These are phyloP conservation scores for Babesia sp. DNA, from an alignment of 169 alveolate species.

Conservation along the genomic window DNA sequence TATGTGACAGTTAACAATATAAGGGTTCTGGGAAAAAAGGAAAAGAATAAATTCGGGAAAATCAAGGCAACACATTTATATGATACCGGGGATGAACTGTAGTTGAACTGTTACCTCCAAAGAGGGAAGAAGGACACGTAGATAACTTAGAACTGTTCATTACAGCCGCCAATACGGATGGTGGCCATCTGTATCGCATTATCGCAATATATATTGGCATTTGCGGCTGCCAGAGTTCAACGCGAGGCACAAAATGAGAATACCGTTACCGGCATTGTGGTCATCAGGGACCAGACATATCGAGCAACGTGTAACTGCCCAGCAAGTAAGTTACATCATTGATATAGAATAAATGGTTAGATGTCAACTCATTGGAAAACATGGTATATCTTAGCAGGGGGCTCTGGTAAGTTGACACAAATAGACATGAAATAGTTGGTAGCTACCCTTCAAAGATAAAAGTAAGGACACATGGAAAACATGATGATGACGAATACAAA, in stretches of 20 bases:
- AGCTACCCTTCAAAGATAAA: conserved; percentile 63
- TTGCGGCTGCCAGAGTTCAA: neutral
- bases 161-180: no score
- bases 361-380: conserved; percentile 48
- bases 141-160: no score
- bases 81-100: no score
- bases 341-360: neutral
- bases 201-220: conserved; percentile 13
- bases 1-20: no score
- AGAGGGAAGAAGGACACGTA: no score
- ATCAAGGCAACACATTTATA: no score
- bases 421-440: neutral
- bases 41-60: no score
- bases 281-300: conserved; percentile 37
- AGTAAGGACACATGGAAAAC: conserved; percentile 37
- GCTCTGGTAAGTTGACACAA: conserved; percentile 40
- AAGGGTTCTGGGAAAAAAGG: no score
- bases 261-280: conserved; percentile 53
- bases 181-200: neutral
- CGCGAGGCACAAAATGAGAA: conserved; percentile 9
- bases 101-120: no score
- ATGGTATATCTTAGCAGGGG: conserved; percentile 60
- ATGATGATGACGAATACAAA: conserved; percentile 12
- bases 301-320: conserved; percentile 69
- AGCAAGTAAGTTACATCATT: conserved; percentile 29